Conservation (phyloP, 371 early-diverging fungal genomes). For the Circinella minor region DNA sequence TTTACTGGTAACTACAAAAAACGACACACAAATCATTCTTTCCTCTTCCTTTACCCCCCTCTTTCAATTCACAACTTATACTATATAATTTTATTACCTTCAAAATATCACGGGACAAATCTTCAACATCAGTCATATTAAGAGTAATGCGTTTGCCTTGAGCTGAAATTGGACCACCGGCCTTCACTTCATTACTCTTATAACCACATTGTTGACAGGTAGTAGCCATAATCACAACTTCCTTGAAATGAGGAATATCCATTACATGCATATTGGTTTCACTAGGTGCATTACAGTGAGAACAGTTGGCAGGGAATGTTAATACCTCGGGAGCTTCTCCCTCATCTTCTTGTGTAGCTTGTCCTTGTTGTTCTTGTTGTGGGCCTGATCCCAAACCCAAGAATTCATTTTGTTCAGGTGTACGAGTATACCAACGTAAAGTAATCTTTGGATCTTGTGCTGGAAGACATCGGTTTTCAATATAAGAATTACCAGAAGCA, state of each 20-base stretch:
- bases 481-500: conserved; percentile 92
- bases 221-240: conserved; percentile 96
- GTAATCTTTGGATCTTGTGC: conserved; percentile 82
- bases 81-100: conserved; percentile 57
- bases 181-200: conserved; percentile 96
- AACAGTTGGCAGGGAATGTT: conserved; percentile 89
- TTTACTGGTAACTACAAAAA: no score
- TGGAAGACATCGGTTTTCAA: conserved; percentile 77
- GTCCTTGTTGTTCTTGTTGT: conserved; percentile 13
- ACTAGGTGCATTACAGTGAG: conserved; percentile 79
- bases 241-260: conserved; percentile 94
- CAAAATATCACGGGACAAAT: conserved; percentile 91
- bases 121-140: conserved; percentile 80
- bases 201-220: conserved; percentile 91
- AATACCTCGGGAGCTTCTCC: conserved; percentile 69
- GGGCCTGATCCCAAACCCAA: conserved; percentile 75
- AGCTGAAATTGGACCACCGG: conserved; percentile 86
- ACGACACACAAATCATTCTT: not conserved
- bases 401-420: conserved; percentile 76
- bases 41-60: not conserved
- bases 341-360: conserved; percentile 47
- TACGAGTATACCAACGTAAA: conserved; percentile 69
- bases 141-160: conserved; percentile 84
- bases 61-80: not conserved
- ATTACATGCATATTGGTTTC: conserved; percentile 93